Conservation (phyloP, 768 basidiomycete species). For the Auriscalpium vulgare region DNA sequence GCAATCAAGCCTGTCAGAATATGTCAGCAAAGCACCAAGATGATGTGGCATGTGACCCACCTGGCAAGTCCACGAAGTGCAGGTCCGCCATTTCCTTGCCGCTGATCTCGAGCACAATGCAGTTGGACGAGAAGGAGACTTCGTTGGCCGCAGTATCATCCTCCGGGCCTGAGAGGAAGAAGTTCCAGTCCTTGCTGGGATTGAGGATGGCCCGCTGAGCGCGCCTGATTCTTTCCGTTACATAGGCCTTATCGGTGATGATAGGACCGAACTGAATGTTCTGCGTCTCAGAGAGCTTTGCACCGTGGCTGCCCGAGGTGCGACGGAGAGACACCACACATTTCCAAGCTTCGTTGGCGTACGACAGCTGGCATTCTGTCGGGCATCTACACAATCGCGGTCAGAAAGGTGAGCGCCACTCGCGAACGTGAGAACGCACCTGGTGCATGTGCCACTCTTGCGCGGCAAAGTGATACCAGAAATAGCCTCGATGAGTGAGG, state of each 20-base stretch:
- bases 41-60: constrained; percentile 11
- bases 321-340: constrained; percentile 27
- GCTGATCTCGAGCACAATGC: constrained; percentile 29
- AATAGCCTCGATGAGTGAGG: constrained; percentile 70
- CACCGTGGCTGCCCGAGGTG: constrained; percentile 20
- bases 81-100: constrained; percentile 31
- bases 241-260: constrained; percentile 42
- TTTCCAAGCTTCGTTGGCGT: constrained; percentile 23
- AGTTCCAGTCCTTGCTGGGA: constrained; percentile 28
- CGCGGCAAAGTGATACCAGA: constrained; percentile 65
- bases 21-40: constrained; percentile 33
- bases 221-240: constrained; percentile 59
- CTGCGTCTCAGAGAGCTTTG: constrained; percentile 27
- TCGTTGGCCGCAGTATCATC: constrained; percentile 18
- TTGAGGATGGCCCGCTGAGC: constrained; percentile 64
- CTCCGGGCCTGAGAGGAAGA: constrained; percentile 33
- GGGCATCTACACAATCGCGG: constrained; percentile 24
- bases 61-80: constrained; percentile 34
- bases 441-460: constrained; percentile 68
- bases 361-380: constrained; percentile 28
- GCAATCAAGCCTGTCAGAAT: constrained; percentile 33
- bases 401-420: not conserved
- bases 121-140: constrained; percentile 29
- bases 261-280: constrained; percentile 21
- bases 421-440: constrained; percentile 31